These are phyloP conservation scores for Actinidia polygama DNA, from an alignment of 179 eudicot genomes.

Conservation along the genomic window DNA sequence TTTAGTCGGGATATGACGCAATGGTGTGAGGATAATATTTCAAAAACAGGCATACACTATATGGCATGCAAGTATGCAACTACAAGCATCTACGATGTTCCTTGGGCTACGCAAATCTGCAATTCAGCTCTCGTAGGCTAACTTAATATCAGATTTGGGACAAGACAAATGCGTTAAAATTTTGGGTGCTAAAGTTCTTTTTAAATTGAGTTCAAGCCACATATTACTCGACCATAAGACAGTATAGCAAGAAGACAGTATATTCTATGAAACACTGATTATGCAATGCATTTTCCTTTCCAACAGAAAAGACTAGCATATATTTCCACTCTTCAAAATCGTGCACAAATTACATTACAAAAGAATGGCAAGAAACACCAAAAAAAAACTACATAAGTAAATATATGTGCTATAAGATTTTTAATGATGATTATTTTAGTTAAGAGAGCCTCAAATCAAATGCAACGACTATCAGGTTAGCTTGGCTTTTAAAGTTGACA, in stretches of 20 bases:
- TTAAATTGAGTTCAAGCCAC: background rate
- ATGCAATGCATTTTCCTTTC: background rate
- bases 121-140: background rate
- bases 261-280: background rate
- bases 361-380: background rate
- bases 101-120: background rate
- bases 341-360: background rate
- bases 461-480: background rate
- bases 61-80: background rate
- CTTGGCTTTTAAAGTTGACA: background rate
- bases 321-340: background rate
- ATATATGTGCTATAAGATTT: background rate
- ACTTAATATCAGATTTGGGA: background rate
- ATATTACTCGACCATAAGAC: background rate
- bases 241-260: background rate
- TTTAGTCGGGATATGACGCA: background rate
- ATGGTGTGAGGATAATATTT: background rate
- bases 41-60: background rate
- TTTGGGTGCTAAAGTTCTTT: constrained; percentile 6
- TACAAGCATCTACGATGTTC: constrained; percentile 1
- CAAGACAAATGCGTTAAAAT: background rate
- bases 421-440: background rate
- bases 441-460: background rate
- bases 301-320: background rate
- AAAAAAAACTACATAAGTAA: background rate